These are phyloP conservation scores for Phytophthora meadii DNA, from an alignment of 352 stramenopile genomes.

Conservation along the genomic window DNA sequence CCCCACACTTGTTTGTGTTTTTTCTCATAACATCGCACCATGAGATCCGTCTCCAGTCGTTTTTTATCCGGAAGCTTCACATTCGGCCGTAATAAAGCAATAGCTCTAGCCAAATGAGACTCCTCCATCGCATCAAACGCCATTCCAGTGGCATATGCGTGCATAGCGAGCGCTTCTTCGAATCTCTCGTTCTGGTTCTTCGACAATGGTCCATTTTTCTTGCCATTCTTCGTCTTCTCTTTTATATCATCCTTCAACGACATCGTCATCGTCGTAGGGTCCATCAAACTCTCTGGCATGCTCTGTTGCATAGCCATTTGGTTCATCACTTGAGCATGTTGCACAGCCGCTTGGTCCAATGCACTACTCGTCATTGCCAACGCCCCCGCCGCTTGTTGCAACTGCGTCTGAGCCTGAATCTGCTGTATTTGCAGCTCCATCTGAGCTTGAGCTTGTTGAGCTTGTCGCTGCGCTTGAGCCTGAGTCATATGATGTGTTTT, in stretches of 20 bases:
- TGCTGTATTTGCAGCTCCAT: conserved; percentile 9
- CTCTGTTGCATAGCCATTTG: conserved; percentile 80
- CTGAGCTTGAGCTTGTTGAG: conserved; percentile 11
- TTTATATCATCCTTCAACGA: conserved; percentile 57
- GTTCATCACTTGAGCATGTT: conserved; percentile 78
- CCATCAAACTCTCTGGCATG: conserved; percentile 73
- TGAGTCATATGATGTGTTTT: conserved; percentile 37
- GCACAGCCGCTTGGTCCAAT: conserved; percentile 57
- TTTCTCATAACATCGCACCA: conserved; percentile 82
- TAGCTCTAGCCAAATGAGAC: conserved; percentile 67
- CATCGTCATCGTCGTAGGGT: conserved; percentile 54
- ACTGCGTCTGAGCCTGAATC: conserved; percentile 26
- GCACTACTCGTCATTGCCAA: conserved; percentile 36
- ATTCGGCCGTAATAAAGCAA: conserved; percentile 63
- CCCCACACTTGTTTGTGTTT: conserved; percentile 88
- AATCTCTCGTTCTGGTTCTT: conserved; percentile 76
- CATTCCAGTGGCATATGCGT: conserved; percentile 83
- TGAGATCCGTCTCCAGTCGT: conserved; percentile 63
- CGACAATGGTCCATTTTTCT: conserved; percentile 57
- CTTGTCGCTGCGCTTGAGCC: conserved; percentile 10
- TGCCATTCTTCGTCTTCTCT: conserved; percentile 49
- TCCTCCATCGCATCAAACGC: conserved; percentile 80
- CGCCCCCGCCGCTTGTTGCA: conserved; percentile 25
- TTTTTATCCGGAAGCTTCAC: conserved; percentile 80
- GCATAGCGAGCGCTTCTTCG: conserved; percentile 84